Base-by-base conservation (phyloP, 306 rosid genomes). In the Vicia faba region DNA sequence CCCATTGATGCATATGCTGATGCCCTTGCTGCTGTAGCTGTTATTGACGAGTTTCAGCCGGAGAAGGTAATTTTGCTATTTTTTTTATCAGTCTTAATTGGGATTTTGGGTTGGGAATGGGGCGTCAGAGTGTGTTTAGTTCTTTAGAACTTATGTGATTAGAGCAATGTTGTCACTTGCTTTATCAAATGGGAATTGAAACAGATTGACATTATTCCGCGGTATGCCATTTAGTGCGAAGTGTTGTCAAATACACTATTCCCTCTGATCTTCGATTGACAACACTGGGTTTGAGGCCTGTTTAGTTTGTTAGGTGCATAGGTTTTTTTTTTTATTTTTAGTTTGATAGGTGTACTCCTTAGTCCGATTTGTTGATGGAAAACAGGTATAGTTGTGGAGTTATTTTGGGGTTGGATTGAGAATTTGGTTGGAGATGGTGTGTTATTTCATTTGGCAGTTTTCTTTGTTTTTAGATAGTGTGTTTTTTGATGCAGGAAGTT, bases 1-100 rank as follows among this genome's bases (percentile, higher is more conserved):
- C 63, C 71, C 12, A 66, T 90, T 8, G 70, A 73, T 2, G 80
- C 95, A 11, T 90, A 84, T 53, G 87, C 97, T 5, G 97, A 93
- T 58, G 99, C 97, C 1, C 53, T 93, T 77, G 97, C 97, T 15
- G 96, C 97, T 20, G 84, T 86, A 0, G 87, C 97, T 0, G 85
- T 86, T 57, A 88, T 90, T 0, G 99, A 95, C 13, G 96, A 90
- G 39, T 83, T 95, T 31, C 71, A 81, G 11, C 97, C 99, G 0
- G 80, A 75, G 44, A 85, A 84, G 74, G 83, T 83, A 14, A 31
- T 77, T 18, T 36, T 33, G 8, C 38, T 15, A 9, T n/a, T n/a
- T 61, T 54, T 29, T 23, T 16, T 70, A 5, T n/a, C 2, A 6
- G 31, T 61, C 8, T 64, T 41, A 48, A 23, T 71, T 65, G 56